These are phyloP conservation scores for Litchi chinensis DNA, from an alignment of 345 rosid species.

Conservation along the genomic window DNA sequence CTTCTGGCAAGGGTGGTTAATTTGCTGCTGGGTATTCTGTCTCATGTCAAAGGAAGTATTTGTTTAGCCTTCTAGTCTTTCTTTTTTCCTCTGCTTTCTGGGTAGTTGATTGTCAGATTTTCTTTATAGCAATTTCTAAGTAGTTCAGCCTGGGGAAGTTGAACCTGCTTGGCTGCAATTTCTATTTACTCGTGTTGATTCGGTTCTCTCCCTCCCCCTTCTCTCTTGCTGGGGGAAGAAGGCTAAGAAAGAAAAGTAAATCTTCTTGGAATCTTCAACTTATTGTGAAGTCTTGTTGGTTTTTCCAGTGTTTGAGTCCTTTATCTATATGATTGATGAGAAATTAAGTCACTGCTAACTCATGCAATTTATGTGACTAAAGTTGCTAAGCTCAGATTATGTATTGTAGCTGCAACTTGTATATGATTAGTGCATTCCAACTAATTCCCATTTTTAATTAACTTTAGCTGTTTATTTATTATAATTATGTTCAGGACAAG, in stretches of 20 bases:
- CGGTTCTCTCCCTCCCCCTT: too few relatives aligned
- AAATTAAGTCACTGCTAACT: background rate
- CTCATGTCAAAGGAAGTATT: background rate
- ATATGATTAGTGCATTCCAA: background rate
- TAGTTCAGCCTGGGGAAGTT: background rate
- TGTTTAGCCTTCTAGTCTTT: background rate
- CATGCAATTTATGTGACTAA: background rate
- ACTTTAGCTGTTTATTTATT: background rate
- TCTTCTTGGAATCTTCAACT: background rate
- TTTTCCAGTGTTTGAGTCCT: background rate
- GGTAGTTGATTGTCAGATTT: background rate
- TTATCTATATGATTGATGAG: background rate
- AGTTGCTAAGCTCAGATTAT: background rate
- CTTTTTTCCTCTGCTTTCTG: background rate
- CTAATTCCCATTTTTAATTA: background rate
- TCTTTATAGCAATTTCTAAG: background rate
- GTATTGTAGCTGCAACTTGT: background rate
- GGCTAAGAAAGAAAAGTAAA: background rate
- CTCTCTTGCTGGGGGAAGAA: background rate
- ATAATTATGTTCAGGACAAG: constrained; percentile 40
- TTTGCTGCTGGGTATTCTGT: background rate
- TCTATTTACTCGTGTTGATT: background rate
- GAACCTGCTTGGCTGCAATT: background rate
- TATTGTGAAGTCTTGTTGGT: background rate
- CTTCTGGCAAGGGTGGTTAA: background rate